A percentile compares a stretch with the other conserved stretches of the same genome.
phyloP scores from a whole-genome alignment of 371 early-diverging fungal species.

The Syncephalastrum racemosum region DNA sequence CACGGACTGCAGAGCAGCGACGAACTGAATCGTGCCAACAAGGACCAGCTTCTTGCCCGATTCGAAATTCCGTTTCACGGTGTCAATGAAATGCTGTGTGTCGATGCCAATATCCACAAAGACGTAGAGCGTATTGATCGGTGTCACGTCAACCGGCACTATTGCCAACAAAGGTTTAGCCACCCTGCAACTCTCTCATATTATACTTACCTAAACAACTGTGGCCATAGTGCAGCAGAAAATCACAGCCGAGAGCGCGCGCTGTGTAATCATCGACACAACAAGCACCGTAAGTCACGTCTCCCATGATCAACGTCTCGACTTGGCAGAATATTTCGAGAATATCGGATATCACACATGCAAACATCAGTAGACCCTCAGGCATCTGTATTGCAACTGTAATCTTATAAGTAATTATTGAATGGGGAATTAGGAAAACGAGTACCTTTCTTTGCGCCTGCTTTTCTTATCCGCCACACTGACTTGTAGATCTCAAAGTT shows the following conservation, averaged over 20 bases:
- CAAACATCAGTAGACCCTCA: conserved; percentile 98
- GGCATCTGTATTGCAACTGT: conserved; percentile 98
- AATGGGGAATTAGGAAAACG: not conserved
- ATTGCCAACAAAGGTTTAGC: conserved; percentile 2
- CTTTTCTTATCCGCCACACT: conserved; percentile 87
- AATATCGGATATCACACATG: conserved; percentile 91
- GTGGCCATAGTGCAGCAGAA: conserved; percentile 99
- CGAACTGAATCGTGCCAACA: conserved; percentile 98
- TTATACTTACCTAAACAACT: conserved; percentile 82
- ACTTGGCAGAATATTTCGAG: conserved; percentile 87
- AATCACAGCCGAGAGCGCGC: conserved; percentile 92
- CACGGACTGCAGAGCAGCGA: conserved; percentile 82
- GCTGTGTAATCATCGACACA: conserved; percentile 99
- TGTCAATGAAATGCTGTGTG: conserved; percentile 88
- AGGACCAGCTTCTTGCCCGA: conserved; percentile 72
- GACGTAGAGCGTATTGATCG: conserved; percentile 96
- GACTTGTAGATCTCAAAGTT: conserved; percentile 99
- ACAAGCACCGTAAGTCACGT: conserved; percentile 99
- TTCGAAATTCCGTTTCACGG: conserved; percentile 85
- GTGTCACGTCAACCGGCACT: conserved; percentile 95
- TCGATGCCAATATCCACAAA: conserved; percentile 99
- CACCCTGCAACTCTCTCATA: not conserved
- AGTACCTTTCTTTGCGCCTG: conserved; percentile 76
- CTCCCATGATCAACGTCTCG: conserved; percentile 96
- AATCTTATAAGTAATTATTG: not conserved